A percentile compares a stretch with the other conserved stretches of the same genome.
Evolutionary conservation across 2,329 filamentous ascomycete genomes (phyloP).

Genomic region (Aspergillus novoparasiticus): DNA sequence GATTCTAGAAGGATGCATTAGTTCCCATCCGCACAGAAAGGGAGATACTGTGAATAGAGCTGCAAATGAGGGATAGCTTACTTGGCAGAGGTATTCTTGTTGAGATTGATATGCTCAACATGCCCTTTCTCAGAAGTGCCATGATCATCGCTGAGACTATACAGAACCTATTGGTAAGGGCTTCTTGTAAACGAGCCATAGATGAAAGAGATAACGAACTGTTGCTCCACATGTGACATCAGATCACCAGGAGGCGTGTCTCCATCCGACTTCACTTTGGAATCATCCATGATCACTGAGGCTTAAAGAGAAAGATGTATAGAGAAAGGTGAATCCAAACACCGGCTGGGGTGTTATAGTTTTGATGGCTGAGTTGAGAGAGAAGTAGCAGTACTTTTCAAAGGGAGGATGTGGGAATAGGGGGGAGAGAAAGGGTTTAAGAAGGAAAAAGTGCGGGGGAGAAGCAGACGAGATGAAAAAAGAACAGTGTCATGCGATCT

Average conservation of each 20-base stretch:
- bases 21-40: background rate
- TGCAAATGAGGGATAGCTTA: slow-evolving; percentile 14
- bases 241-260: slow-evolving; percentile 5
- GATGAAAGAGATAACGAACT: slow-evolving; percentile 10
- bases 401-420: background rate
- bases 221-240: slow-evolving; percentile 7
- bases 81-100: slow-evolving; percentile 33
- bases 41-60: background rate
- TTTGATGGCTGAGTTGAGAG: background rate
- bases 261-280: slow-evolving; percentile 13
- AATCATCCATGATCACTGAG: slow-evolving; percentile 16
- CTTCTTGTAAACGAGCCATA: background rate
- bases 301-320: background rate
- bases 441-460: background rate
- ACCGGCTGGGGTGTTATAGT: background rate
- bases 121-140: slow-evolving; percentile 26
- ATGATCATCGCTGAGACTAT: slow-evolving; percentile 15
- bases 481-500: background rate
- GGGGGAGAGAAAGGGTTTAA: slow-evolving; percentile 1
- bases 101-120: slow-evolving; percentile 28
- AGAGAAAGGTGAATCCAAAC: background rate
- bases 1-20: slow-evolving; percentile 35
- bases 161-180: slow-evolving; percentile 3
- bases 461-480: slow-evolving; percentile 3
- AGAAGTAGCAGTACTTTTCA: background rate